Evolutionary conservation across 208 protist genomes (phyloP).

Genomic region (Leptomonas pyrrhocoris): DNA sequence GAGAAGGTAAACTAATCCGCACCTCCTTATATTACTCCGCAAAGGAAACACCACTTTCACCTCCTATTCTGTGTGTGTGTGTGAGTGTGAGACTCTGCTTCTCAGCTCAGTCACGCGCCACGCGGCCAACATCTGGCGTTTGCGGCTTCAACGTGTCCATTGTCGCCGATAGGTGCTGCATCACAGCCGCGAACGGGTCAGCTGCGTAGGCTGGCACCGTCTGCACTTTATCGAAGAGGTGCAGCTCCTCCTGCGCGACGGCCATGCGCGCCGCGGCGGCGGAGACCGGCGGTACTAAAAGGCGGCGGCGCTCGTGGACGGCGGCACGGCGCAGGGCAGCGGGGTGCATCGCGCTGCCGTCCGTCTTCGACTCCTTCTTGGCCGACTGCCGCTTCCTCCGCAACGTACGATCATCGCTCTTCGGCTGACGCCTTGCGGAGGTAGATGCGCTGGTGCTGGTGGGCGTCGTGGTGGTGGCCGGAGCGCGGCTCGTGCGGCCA

Average conservation of each 20-base stretch:
- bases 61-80: too few relatives aligned
- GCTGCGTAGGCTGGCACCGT: slow-evolving; percentile 48
- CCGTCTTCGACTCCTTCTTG: slow-evolving; percentile 27
- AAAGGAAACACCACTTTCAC: too few relatives aligned
- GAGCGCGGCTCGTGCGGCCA: slow-evolving; percentile 15
- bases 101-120: background rate
- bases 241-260: slow-evolving; percentile 52
- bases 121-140: slow-evolving; percentile 70
- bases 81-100: background rate
- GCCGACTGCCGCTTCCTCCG: slow-evolving; percentile 10
- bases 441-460: background rate
- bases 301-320: slow-evolving; percentile 16
- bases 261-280: slow-evolving; percentile 57
- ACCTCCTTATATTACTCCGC: too few relatives aligned
- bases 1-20: too few relatives aligned
- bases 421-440: background rate
- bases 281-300: slow-evolving; percentile 15
- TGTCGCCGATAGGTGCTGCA: slow-evolving; percentile 55
- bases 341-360: slow-evolving; percentile 9
- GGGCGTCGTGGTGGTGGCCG: background rate
- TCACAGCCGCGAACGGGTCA: slow-evolving; percentile 66
- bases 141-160: slow-evolving; percentile 76
- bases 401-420: too few relatives aligned
- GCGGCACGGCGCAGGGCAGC: slow-evolving; percentile 23
- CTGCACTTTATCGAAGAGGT: slow-evolving; percentile 59